Evolutionary conservation across 306 rosid genomes (phyloP).

Genomic region (Lithocarpus polystachyus): DNA sequence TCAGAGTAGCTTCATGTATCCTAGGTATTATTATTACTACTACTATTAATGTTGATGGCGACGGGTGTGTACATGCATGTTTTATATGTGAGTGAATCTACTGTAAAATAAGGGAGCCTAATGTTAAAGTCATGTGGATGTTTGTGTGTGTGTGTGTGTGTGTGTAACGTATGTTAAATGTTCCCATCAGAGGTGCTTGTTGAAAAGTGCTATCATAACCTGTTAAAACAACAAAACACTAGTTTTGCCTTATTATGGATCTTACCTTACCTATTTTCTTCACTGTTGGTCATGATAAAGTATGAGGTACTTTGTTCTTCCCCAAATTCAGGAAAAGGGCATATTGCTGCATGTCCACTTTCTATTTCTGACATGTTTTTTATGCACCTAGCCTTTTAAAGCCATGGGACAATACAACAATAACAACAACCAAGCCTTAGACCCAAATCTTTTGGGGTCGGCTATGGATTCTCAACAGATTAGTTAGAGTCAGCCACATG

Average conservation of each 20-base stretch:
- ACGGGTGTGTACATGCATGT: neutral
- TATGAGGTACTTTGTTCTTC: neutral
- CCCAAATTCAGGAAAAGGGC: neutral
- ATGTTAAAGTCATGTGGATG: neutral
- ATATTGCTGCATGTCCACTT: neutral
- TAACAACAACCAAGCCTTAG: no score
- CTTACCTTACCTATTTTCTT: neutral
- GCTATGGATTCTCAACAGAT: no score
- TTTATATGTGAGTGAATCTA: neutral
- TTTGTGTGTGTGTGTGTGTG: neutral
- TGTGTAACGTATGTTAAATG: neutral
- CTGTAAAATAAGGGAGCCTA: neutral
- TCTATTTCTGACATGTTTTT: no score
- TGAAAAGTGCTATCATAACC: neutral
- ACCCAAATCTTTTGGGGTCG: no score
- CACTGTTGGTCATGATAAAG: neutral
- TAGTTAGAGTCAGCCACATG: no score
- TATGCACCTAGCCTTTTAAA: no score
- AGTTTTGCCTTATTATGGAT: neutral
- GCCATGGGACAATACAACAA: no score
- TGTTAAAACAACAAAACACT: neutral
- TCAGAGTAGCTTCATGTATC: slow-evolving; percentile 54
- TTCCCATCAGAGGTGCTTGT: neutral
- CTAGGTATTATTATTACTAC: slow-evolving; percentile 36
- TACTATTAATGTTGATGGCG: neutral